A percentile compares a stretch with the other conserved stretches of the same genome.
Conservation (phyloP, 805 yeast species). For the Dipodascus geniculatus region DNA sequence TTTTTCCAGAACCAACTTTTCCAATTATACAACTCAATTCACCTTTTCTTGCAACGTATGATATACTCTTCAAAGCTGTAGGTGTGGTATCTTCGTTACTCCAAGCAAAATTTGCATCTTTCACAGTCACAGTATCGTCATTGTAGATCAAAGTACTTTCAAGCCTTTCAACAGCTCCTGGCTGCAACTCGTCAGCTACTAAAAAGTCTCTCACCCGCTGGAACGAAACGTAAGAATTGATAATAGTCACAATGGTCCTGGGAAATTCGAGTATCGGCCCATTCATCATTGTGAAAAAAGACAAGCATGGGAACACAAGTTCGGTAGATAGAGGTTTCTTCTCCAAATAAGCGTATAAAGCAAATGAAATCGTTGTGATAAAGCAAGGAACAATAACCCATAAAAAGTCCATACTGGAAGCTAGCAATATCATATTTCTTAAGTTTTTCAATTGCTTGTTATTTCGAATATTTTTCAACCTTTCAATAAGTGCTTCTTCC, state of each 20-base stretch:
- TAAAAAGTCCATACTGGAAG: slow-evolving; percentile 60
- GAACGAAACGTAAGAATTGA: slow-evolving; percentile 30
- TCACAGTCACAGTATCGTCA: slow-evolving; percentile 7
- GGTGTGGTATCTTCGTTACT: slow-evolving; percentile 32
- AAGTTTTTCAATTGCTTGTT: slow-evolving; percentile 73
- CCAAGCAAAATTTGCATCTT: slow-evolving; percentile 14
- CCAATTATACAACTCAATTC: slow-evolving; percentile 75
- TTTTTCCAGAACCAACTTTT: slow-evolving; percentile 75
- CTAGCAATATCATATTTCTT: slow-evolving; percentile 50
- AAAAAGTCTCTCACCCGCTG: slow-evolving; percentile 35
- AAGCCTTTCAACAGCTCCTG: slow-evolving; percentile 24
- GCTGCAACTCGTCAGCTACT: slow-evolving; percentile 33
- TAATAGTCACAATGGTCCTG: slow-evolving; percentile 32
- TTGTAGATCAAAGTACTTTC: slow-evolving; percentile 33
- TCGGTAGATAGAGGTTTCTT: slow-evolving; percentile 72
- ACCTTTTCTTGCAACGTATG: slow-evolving; percentile 56
- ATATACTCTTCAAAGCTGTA: slow-evolving; percentile 31
- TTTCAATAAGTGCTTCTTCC: slow-evolving; percentile 77
- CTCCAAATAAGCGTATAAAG: slow-evolving; percentile 52
- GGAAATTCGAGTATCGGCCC: slow-evolving; percentile 41
- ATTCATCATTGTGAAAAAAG: slow-evolving; percentile 38
- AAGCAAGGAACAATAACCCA: slow-evolving; percentile 83
- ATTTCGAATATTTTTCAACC: slow-evolving; percentile 73
- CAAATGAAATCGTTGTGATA: slow-evolving; percentile 85
- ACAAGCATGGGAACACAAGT: slow-evolving; percentile 58